These are phyloP conservation scores for Arthroderma uncinatum DNA, from an alignment of 2,329 filamentous ascomycete species.

Conservation along the genomic window DNA sequence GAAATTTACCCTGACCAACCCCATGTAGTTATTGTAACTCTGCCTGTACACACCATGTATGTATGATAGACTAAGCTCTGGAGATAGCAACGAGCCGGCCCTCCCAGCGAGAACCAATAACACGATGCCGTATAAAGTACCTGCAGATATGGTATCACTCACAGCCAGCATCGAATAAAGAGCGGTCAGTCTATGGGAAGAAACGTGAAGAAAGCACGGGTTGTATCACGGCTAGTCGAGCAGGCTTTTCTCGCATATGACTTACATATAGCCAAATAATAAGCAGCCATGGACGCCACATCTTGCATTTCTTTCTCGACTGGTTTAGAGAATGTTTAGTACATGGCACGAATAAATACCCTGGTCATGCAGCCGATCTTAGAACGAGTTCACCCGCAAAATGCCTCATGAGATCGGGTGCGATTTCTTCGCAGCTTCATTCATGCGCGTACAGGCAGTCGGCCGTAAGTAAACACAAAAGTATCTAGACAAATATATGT, in stretches of 20 bases:
- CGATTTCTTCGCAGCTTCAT: neutral
- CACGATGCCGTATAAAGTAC: neutral
- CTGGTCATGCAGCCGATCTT: neutral
- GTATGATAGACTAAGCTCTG: neutral
- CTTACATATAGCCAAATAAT: neutral
- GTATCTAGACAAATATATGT: neutral
- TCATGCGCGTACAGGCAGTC: neutral
- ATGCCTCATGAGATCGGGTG: neutral
- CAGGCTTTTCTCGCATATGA: neutral
- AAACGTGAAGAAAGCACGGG: neutral
- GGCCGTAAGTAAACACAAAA: neutral
- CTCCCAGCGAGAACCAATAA: too few relatives aligned
- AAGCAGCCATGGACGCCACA: conserved; percentile 2
- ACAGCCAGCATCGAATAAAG: neutral
- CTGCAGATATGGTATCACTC: neutral
- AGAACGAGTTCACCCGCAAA: neutral
- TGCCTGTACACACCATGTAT: neutral
- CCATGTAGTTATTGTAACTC: neutral
- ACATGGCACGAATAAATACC: conserved; percentile 5
- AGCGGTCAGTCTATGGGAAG: neutral
- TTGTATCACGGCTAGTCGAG: neutral
- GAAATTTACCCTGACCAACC: neutral
- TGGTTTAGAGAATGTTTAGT: neutral
- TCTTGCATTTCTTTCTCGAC: neutral
- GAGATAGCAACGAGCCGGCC: neutral